A percentile compares a stretch with the other conserved stretches of the same genome.
phyloP scores from a whole-genome alignment of 345 rosid species.

The Acer yangbiense region DNA sequence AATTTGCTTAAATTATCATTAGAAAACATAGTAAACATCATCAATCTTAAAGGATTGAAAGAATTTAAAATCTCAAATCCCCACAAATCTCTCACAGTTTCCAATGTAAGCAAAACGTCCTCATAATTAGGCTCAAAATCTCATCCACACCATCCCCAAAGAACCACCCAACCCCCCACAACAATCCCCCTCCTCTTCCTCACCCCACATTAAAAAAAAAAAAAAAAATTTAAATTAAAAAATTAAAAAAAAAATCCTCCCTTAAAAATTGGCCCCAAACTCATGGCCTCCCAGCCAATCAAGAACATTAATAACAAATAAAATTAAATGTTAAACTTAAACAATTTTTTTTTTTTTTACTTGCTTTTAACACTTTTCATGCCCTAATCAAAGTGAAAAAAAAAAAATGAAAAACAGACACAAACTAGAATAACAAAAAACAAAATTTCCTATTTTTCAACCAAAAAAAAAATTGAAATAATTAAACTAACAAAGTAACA shows the following conservation, averaged over 20 bases:
- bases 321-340: not conserved
- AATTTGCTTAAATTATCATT: not conserved
- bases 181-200: not conserved
- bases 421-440: not conserved
- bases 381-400: not conserved
- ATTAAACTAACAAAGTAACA: not conserved
- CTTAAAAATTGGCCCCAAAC: constrained; percentile 14
- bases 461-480: not conserved
- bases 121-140: constrained; percentile 16
- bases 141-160: constrained; percentile 18
- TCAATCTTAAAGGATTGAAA: not conserved
- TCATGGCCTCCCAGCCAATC: constrained; percentile 26
- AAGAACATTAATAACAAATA: constrained; percentile 6
- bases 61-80: constrained; percentile 17
- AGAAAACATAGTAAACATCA: not conserved
- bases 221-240: no score
- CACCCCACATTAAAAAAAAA: not conserved
- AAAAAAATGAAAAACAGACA: not conserved
- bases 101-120: constrained; percentile 15
- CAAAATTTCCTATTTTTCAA: no score
- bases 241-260: no score
- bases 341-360: not conserved
- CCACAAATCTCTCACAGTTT: constrained; percentile 33
- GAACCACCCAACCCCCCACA: not conserved
- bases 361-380: not conserved